A percentile compares a stretch with the other conserved stretches of the same genome.
These are phyloP conservation scores for Punica granatum DNA, from an alignment of 345 rosid genomes.

Conservation along the genomic window DNA sequence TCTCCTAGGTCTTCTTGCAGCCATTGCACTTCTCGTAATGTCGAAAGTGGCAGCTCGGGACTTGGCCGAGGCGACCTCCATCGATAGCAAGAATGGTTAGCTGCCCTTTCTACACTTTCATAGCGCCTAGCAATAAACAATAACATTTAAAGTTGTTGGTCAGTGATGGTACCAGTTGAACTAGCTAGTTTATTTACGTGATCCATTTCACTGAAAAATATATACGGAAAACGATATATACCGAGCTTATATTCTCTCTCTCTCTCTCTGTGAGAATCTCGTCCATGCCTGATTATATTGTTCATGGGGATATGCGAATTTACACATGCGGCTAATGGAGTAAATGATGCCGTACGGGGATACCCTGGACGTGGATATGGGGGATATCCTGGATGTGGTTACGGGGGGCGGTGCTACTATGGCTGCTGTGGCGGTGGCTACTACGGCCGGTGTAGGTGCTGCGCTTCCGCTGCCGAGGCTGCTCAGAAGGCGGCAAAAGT, in stretches of 20 bases:
- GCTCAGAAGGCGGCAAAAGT: constrained; percentile 1
- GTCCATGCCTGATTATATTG: neutral
- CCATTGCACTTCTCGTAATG: constrained; percentile 15
- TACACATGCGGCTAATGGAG: neutral
- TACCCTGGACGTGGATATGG: neutral
- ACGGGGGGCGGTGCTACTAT: neutral
- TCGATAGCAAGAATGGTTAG: constrained; percentile 10
- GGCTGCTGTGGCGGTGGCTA: constrained; percentile 5
- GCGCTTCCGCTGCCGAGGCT: constrained; percentile 6
- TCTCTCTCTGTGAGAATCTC: neutral
- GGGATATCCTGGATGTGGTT: neutral
- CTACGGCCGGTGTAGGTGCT: constrained; percentile 2
- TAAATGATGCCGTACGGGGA: neutral
- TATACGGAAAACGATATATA: too few species aligned
- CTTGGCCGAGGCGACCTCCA: constrained; percentile 16
- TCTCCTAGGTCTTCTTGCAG: constrained; percentile 5
- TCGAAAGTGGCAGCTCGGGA: constrained; percentile 21
- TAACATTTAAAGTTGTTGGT: too few species aligned
- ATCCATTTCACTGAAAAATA: too few species aligned
- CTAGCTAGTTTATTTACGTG: too few species aligned
- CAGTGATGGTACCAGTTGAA: too few species aligned
- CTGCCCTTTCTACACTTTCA: neutral
- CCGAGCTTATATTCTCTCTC: too few species aligned
- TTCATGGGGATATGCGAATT: neutral
- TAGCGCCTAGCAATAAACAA: too few species aligned